phyloP scores from a whole-genome alignment of 2,329 filamentous ascomycete species.

The Diplodia seriata region DNA sequence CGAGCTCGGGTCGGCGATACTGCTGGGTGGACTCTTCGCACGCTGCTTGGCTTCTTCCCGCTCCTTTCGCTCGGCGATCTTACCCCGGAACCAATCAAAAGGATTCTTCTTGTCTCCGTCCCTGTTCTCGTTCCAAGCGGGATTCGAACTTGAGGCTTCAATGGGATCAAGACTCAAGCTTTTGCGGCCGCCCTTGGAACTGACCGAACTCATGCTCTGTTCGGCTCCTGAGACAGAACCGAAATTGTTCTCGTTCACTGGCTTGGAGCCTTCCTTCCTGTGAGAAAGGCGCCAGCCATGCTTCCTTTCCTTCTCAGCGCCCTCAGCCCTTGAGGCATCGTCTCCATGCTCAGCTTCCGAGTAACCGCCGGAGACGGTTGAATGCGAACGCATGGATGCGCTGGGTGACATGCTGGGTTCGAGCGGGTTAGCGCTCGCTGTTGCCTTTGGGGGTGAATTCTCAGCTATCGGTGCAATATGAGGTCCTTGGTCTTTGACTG shows the following conservation, averaged over 20 bases:
- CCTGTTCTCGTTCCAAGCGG: conserved; percentile 39
- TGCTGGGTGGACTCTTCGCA: conserved; percentile 58
- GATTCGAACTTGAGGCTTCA: conserved; percentile 38
- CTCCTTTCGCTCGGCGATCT: conserved; percentile 66
- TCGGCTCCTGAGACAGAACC: conserved; percentile 48
- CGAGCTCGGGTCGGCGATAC: conserved; percentile 15
- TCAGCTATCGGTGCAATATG: conserved; percentile 34
- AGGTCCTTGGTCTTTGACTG: conserved; percentile 40
- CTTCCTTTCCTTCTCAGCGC: conserved; percentile 60
- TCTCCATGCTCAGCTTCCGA: conserved; percentile 80
- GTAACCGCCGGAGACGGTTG: conserved; percentile 72
- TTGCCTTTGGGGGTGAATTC: conserved; percentile 30
- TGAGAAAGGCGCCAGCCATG: conserved; percentile 73
- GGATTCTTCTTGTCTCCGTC: conserved; percentile 65
- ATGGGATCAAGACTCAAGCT: conserved; percentile 24
- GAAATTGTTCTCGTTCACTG: conserved; percentile 44
- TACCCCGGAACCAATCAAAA: conserved; percentile 70
- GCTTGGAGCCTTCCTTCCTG: conserved; percentile 44
- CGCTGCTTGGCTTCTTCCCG: conserved; percentile 61
- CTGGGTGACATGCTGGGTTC: conserved; percentile 74
- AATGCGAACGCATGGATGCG: conserved; percentile 75
- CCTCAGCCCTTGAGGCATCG: conserved; percentile 54
- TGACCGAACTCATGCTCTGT: conserved; percentile 50
- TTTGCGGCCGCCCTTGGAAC: conserved; percentile 32
- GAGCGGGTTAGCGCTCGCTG: conserved; percentile 31